Percentiles rank a stretch among this genome's conserved stretches.
phyloP scores from a whole-genome alignment of 208 protist genomes.

The Angomonas deanei region DNA sequence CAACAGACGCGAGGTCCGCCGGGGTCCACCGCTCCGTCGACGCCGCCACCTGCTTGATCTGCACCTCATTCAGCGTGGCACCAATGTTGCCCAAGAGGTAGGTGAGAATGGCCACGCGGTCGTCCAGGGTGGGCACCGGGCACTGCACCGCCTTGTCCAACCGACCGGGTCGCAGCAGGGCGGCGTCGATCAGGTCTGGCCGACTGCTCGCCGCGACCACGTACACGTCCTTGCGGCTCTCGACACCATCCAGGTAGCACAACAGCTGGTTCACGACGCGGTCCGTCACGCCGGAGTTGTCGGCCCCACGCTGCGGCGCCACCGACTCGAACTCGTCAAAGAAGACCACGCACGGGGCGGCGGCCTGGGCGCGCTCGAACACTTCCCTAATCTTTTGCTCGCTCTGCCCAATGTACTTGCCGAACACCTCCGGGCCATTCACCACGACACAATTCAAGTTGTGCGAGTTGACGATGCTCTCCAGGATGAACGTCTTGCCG shows the following conservation, averaged over 20 bases:
- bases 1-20: constrained; percentile 70
- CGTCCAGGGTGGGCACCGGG: constrained; percentile 67
- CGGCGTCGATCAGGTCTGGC: constrained; percentile 97
- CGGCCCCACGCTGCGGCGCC: constrained; percentile 82
- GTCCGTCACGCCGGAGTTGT: constrained; percentile 90
- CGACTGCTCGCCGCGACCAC: constrained; percentile 98
- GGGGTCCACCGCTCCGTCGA: constrained; percentile 75
- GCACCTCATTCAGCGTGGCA: constrained; percentile 57
- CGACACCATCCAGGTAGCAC: constrained; percentile 98
- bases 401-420: constrained; percentile 93
- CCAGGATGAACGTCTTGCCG: constrained; percentile 87
- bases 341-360: constrained; percentile 91
- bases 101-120: constrained; percentile 93
- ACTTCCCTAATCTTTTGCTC: constrained; percentile 91
- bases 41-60: constrained; percentile 43
- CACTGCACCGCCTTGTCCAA: constrained; percentile 86
- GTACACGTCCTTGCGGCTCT: constrained; percentile 91
- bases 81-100: constrained; percentile 94
- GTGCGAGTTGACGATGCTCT: constrained; percentile 72
- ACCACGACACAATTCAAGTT: constrained; percentile 88
- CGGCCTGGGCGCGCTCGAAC: constrained; percentile 85
- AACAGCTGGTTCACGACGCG: constrained; percentile 97
- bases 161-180: constrained; percentile 86
- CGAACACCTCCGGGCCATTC: constrained; percentile 93
- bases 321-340: constrained; percentile 95